Evolutionary conservation across 441 rosid genomes (phyloP).

Genomic region (Syzygium malaccense): DNA sequence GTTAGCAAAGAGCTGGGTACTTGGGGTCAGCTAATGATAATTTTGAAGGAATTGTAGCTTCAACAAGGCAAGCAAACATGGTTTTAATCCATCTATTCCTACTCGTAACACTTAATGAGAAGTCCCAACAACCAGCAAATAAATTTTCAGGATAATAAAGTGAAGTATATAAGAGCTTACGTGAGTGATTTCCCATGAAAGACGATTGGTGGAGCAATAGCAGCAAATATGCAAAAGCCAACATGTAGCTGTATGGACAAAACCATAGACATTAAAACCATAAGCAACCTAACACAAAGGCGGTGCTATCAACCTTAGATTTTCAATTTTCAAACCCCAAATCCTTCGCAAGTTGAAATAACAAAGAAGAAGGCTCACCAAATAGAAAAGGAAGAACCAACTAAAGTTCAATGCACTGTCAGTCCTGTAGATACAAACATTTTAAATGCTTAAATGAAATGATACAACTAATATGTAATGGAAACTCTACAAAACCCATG

Average conservation of each 20-base stretch:
- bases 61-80: neutral
- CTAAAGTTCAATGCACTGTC: constrained; percentile 88
- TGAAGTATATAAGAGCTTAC: constrained; percentile 39
- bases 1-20: neutral
- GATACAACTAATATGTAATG: neutral
- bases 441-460: neutral
- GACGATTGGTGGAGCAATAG: constrained; percentile 91
- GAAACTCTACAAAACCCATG: neutral
- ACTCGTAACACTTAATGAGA: neutral
- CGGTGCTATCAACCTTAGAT: neutral
- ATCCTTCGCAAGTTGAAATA: neutral
- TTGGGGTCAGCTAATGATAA: neutral
- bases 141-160: neutral
- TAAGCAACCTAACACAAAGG: neutral
- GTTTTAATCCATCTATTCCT: neutral
- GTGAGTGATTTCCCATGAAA: constrained; percentile 88
- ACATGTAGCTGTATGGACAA: constrained; percentile 57
- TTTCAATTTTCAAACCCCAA: neutral
- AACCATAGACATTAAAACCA: neutral
- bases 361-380: constrained; percentile 45
- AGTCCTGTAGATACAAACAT: constrained; percentile 48
- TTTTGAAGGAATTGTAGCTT: neutral
- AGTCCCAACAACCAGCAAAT: neutral
- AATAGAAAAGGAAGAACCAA: constrained; percentile 90
- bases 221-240: constrained; percentile 85